Evolutionary conservation across 2,329 filamentous ascomycete species (phyloP).

Genomic region (Verticillium isaacii): DNA sequence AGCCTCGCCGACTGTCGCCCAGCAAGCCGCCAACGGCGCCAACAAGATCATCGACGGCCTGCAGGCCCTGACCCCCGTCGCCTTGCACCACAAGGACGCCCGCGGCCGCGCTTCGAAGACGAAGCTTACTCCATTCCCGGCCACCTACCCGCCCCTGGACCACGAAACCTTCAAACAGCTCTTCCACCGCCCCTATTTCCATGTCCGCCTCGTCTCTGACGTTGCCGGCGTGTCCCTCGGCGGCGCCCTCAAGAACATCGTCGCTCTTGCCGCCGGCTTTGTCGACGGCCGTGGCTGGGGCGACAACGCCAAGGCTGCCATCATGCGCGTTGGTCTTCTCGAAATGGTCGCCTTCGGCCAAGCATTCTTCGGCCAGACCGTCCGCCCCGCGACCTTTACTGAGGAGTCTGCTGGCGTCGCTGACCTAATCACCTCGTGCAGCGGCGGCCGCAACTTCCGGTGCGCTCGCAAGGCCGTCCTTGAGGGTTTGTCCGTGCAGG

Average conservation of each 20-base stretch:
- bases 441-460: slow-evolving; percentile 86
- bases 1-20: slow-evolving; percentile 40
- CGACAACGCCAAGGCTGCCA: slow-evolving; percentile 96
- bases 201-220: slow-evolving; percentile 88
- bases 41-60: slow-evolving; percentile 32
- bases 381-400: slow-evolving; percentile 84
- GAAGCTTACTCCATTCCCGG: slow-evolving; percentile 69
- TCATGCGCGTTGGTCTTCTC: slow-evolving; percentile 92
- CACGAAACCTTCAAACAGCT: slow-evolving; percentile 78
- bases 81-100: slow-evolving; percentile 64
- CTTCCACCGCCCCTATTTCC: slow-evolving; percentile 96
- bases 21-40: slow-evolving; percentile 48
- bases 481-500: slow-evolving; percentile 72
- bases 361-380: slow-evolving; percentile 82
- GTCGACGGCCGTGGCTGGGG: slow-evolving; percentile 96
- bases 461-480: slow-evolving; percentile 87
- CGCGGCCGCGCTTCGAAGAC: slow-evolving; percentile 63
- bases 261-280: slow-evolving; percentile 90
- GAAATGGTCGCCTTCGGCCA: slow-evolving; percentile 97
- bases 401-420: slow-evolving; percentile 93
- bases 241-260: slow-evolving; percentile 94
- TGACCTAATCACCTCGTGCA: slow-evolving; percentile 91
- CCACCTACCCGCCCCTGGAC: slow-evolving; percentile 80
- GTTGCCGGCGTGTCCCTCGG: slow-evolving; percentile 96
- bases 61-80: slow-evolving; percentile 33